Evolutionary conservation across 2,329 filamentous ascomycete species (phyloP), one percentile per base, ranked within the genome.

Genomic region (Stylonectria norvegica): DNA sequence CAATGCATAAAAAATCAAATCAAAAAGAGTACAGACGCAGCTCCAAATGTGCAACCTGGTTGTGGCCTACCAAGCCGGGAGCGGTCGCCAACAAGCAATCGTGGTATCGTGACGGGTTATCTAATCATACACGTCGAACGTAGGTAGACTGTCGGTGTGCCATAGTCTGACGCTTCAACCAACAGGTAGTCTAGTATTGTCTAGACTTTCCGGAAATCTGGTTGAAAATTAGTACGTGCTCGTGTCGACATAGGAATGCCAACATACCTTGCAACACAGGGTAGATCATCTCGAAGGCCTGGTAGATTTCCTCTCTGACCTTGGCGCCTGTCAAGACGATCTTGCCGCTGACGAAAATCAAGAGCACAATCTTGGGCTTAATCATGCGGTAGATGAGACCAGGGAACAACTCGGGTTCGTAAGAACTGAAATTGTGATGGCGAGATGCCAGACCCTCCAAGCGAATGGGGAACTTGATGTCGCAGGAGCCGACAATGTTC

Each of bases 301-400:
- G 87, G 62, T 95, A 95, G 55, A 98, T 97, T 72, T 97, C 93
- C 69, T 98, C 93, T 57, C 93, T 86, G 52, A 97, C 90, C 66
- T 98, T 97, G 54, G 93, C 93, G 61, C 93, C 93, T 29, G 93
- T 97, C 63, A 97, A 78, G 60, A 97, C 93, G 48, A 97, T 97
- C 79, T 97, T 97, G 62, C 91, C 93, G 60, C 86, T 93, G 60
- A 97, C 91, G 73, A 97, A 97, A 68, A 98, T 96, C 62, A 97
- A 75, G 18, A 97, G 82, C 38, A 97, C 91, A 55, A 97, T 95
- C 82, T 97, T 97, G 15, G 93, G 93, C 77, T 97, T 97, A 77
- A 97, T 96, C 93, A 98, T 98, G 66, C 93, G 89, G 72, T 98
- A 98, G 71, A 98, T 98, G 37, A 98, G 83, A 81, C 93, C 93